Conservation (phyloP, 306 rosid genomes). For the Sindora glabra region DNA sequence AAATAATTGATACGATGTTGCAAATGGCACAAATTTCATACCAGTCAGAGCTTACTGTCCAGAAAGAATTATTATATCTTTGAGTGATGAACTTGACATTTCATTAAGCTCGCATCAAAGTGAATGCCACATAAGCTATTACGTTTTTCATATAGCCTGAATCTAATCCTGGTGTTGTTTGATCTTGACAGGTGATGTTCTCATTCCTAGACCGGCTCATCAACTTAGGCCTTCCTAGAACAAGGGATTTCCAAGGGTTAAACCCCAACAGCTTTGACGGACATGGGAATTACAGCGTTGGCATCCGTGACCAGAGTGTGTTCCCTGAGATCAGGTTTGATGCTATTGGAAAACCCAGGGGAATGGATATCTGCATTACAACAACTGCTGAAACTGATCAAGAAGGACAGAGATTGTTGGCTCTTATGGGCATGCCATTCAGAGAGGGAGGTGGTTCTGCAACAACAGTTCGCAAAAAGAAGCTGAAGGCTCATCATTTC, state of each 20-base stretch:
- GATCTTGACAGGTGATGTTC: constrained; percentile 57
- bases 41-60: background rate
- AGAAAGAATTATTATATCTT: background rate
- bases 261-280: constrained; percentile 81
- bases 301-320: constrained; percentile 72
- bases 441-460: constrained; percentile 55
- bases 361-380: constrained; percentile 85
- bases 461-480: constrained; percentile 50
- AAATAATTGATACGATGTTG: background rate
- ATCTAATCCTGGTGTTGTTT: constrained; percentile 8
- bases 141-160: background rate
- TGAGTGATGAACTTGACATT: background rate
- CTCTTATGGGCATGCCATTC: constrained; percentile 97
- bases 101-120: background rate
- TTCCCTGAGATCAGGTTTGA: constrained; percentile 77
- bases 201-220: constrained; percentile 78
- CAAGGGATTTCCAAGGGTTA: constrained; percentile 94
- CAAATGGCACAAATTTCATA: background rate
- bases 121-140: background rate
- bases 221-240: constrained; percentile 87
- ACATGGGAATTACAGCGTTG: constrained; percentile 65
- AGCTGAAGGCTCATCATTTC: constrained; percentile 86
- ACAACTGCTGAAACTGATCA: constrained; percentile 77
- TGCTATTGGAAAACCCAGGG: constrained; percentile 62
- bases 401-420: constrained; percentile 65